These are phyloP conservation scores for Boletus coccyginus DNA, from an alignment of 768 basidiomycete species.

Conservation along the genomic window DNA sequence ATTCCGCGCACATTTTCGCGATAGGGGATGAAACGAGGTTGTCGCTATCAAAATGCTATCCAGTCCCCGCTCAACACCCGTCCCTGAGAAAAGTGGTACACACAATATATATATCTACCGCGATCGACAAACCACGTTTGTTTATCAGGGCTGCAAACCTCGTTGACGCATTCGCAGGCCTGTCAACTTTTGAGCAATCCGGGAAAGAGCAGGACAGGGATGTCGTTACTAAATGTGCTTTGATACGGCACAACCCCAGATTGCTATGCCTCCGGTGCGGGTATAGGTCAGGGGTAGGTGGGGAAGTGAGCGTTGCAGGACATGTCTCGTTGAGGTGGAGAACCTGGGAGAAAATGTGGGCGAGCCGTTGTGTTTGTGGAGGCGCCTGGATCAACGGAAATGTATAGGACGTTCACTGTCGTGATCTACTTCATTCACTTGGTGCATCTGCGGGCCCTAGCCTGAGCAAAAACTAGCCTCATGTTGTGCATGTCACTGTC, in stretches of 20 bases:
- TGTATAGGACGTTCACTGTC: constrained; percentile 4
- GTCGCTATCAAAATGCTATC: constrained; percentile 60
- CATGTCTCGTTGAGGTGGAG: constrained; percentile 48
- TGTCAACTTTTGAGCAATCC: constrained; percentile 36
- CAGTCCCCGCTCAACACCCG: constrained; percentile 44
- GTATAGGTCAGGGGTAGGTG: constrained; percentile 48
- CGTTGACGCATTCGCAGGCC: constrained; percentile 55
- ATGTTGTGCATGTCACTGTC: too few species aligned
- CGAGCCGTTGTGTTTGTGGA: constrained; percentile 63
- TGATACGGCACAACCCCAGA: constrained; percentile 38
- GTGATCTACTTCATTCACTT: background rate
- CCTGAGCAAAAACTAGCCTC: background rate
- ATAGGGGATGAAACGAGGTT: constrained; percentile 50
- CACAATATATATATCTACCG: constrained; percentile 44
- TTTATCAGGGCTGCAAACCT: constrained; percentile 74
- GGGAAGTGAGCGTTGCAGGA: constrained; percentile 27
- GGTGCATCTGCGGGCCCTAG: background rate
- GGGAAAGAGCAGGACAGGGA: constrained; percentile 47
- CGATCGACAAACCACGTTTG: constrained; percentile 62
- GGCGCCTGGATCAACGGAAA: constrained; percentile 51
- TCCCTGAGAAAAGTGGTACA: constrained; percentile 43
- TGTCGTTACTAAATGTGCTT: constrained; percentile 58
- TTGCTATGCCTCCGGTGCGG: constrained; percentile 63
- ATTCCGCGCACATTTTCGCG: background rate
- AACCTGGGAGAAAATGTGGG: constrained; percentile 65